Base-by-base conservation (phyloP, 192 early-diverging fungal genomes). In the Chytriomyces sp. region DNA sequence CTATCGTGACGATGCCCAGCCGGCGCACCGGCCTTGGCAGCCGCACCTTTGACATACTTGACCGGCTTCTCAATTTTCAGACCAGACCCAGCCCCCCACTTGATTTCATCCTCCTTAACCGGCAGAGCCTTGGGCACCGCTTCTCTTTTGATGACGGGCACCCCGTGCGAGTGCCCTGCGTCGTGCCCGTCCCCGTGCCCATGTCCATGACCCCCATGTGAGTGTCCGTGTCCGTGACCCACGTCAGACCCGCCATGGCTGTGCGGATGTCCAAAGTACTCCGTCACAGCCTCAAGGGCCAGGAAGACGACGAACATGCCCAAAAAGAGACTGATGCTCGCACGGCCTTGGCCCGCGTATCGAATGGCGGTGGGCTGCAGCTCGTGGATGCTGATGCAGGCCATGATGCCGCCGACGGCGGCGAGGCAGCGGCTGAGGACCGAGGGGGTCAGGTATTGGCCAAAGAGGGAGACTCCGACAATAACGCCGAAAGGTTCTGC, bases 321-420 rank as follows among this genome's bases (percentile, higher is more conserved):
- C 4, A 39, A 54, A 70, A 82, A 84, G 41, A 86, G 75, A 32
- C 77, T 72, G 5, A 75, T 37, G 0, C 80, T 74, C 3, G 85
- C 75, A 17, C 38, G 38, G 6, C 26, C 72, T 58, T 80, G 81
- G 44, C 85, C 85, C 36, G 80, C 68, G 58, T 77, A 86, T 57
- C 78, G 57, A 33, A 86, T 78, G 19, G 82, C 78, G 8, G 77
- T 82, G 2, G 85, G 85, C 39, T 76, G 77, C 22, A 86, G 69
- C 64, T 86, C 85, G 59, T 86, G 78, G 2, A 86, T 73, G 3
- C 82, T 84, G 59, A 86, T 86, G 75, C 82, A 84, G 19, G 73
- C 70, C 85, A 86, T 86, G 38, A 86, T 79, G 22, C 85, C 85
- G 28, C 75, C 80, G 8, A 86, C 81, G 8, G 71, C 74, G 4